phyloP scores from a whole-genome alignment of 768 basidiomycete species.

The Royoungia palumana region DNA sequence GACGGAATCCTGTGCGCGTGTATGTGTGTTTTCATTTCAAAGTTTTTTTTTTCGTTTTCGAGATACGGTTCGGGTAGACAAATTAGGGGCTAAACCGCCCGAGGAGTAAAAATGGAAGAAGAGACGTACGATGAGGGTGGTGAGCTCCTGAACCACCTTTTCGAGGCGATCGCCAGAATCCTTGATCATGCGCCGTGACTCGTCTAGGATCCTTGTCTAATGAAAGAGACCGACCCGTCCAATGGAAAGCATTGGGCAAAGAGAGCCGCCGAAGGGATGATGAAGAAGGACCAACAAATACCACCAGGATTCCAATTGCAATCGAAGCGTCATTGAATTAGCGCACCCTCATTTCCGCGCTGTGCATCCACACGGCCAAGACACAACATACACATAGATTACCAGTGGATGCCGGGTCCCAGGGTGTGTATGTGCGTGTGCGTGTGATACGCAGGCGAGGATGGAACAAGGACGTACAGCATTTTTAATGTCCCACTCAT shows the following conservation, averaged over 20 bases:
- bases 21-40: too few species aligned
- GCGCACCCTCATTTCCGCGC: constrained; percentile 29
- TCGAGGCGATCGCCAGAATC: constrained; percentile 63
- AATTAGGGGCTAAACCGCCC: too few species aligned
- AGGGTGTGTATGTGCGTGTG: not conserved
- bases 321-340: constrained; percentile 14
- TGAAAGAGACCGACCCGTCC: constrained; percentile 1
- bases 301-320: too few species aligned
- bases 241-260: constrained; percentile 5
- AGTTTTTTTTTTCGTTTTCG: too few species aligned
- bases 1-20: constrained; percentile 25
- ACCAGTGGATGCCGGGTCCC: too few species aligned
- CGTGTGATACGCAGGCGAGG: constrained; percentile 8
- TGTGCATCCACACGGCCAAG: constrained; percentile 7
- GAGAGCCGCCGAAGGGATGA: constrained; percentile 13
- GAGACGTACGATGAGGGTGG: constrained; percentile 61
- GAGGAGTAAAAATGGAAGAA: constrained; percentile 11
- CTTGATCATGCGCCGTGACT: constrained; percentile 77
- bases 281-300: constrained; percentile 1
- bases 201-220: constrained; percentile 66
- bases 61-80: too few species aligned
- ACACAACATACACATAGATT: constrained; percentile 7
- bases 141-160: constrained; percentile 59
- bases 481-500: constrained; percentile 78
- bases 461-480: constrained; percentile 45